These are phyloP conservation scores for Coniochaeta sp. DNA, from an alignment of 2,329 filamentous ascomycete genomes.

Conservation along the genomic window DNA sequence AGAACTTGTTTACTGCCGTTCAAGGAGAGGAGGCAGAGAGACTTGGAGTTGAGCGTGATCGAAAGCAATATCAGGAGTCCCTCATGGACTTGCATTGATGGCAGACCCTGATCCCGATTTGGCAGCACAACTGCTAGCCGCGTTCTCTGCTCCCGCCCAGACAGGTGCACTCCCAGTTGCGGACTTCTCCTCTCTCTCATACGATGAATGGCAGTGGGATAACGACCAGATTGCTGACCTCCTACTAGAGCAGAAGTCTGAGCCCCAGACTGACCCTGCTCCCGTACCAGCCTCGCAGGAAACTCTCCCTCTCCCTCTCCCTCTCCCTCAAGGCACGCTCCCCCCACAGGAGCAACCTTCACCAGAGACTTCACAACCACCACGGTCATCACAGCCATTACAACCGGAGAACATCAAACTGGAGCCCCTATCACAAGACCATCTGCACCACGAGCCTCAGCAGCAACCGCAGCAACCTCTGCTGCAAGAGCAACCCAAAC, in stretches of 20 bases:
- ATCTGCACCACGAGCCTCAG: neutral
- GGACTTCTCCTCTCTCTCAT: neutral
- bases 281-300: neutral
- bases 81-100: neutral
- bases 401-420: too few relatives aligned
- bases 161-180: neutral
- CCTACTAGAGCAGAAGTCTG: neutral
- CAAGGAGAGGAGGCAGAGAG: neutral
- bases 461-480: neutral
- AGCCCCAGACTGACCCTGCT: neutral
- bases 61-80: neutral
- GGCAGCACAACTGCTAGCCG: conserved; percentile 2
- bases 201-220: neutral
- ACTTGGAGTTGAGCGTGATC: neutral
- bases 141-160: conserved; percentile 1
- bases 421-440: too few relatives aligned
- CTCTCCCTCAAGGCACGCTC: too few relatives aligned
- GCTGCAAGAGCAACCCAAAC: neutral
- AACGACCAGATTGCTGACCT: neutral
- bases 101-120: conserved; percentile 2
- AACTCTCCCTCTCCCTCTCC: too few relatives aligned
- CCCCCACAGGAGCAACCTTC: neutral
- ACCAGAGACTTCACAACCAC: too few relatives aligned
- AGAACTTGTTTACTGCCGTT: too few relatives aligned
- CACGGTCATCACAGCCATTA: too few relatives aligned